Percentiles rank a stretch among this genome's conserved stretches.
phyloP scores from a whole-genome alignment of 305 asterid species.

The Lippia alba region DNA sequence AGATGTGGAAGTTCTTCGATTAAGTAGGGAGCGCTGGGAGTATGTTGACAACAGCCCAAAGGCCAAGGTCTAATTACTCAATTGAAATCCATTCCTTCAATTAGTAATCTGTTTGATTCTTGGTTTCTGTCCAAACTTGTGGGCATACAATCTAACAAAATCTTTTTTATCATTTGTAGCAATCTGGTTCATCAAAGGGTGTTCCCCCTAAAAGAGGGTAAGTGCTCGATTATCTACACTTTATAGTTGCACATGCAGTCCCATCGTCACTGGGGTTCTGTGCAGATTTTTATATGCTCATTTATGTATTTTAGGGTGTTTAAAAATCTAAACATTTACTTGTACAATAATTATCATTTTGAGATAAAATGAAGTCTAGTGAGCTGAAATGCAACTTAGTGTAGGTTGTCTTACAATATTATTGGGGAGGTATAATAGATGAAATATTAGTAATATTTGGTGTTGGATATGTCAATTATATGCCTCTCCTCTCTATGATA shows the following conservation, averaged over 20 bases:
- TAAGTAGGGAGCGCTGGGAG: conserved; percentile 94
- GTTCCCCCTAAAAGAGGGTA: conserved; percentile 62
- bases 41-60: conserved; percentile 52
- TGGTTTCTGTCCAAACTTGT: conserved; percentile 14
- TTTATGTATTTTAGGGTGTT: background rate
- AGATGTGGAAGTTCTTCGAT: conserved; percentile 93
- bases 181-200: conserved; percentile 57
- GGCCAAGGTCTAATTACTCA: conserved; percentile 51
- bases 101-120: conserved; percentile 12
- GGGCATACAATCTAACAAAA: conserved; percentile 43
- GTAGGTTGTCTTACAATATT: background rate
- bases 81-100: conserved; percentile 11
- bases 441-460: no score
- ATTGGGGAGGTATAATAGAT: no score
- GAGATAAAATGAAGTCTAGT: conserved; percentile 21
- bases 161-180: conserved; percentile 59
- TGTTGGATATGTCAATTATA: no score
- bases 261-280: background rate
- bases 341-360: conserved; percentile 4
- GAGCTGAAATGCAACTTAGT: background rate
- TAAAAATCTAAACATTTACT: background rate
- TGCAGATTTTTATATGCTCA: background rate
- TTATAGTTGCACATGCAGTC: conserved; percentile 26
- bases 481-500: no score
- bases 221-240: conserved; percentile 42